Evolutionary conservation across 2,329 filamentous ascomycete genomes (phyloP).

Genomic region (Macrophomina tecta): DNA sequence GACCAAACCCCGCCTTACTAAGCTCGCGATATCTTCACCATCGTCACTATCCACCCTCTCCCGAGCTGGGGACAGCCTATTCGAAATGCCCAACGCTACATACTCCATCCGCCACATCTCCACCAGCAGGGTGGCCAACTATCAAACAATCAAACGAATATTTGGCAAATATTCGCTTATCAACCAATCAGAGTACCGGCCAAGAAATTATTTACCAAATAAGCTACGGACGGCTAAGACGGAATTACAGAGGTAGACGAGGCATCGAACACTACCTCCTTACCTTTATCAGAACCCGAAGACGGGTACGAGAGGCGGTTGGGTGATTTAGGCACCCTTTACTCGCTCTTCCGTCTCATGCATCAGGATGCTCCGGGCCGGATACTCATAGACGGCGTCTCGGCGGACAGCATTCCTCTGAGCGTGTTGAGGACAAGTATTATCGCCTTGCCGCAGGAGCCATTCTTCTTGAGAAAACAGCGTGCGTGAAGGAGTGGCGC

Average conservation of each 20-base stretch:
- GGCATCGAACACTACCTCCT: no score
- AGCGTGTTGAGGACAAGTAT: slow-evolving; percentile 53
- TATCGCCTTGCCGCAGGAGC: slow-evolving; percentile 61
- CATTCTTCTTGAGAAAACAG: slow-evolving; percentile 53
- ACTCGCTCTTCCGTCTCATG: slow-evolving; percentile 48
- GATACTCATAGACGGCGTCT: slow-evolving; percentile 54
- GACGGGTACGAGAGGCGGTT: slow-evolving; percentile 13
- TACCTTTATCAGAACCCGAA: background rate
- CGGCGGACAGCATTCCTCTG: slow-evolving; percentile 49
- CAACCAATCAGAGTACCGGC: no score
- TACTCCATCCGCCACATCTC: background rate
- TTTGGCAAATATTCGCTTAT: no score
- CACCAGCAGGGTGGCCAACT: background rate
- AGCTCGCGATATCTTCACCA: no score
- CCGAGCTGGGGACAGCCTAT: background rate
- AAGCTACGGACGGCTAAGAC: no score
- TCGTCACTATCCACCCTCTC: background rate
- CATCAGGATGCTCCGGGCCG: slow-evolving; percentile 35
- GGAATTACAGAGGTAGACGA: no score
- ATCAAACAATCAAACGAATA: no score
- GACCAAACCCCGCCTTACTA: no score
- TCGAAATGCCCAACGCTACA: background rate
- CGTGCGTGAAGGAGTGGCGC: slow-evolving; percentile 49
- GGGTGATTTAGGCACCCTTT: slow-evolving; percentile 17
- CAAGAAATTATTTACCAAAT: no score